Evolutionary conservation across 768 basidiomycete genomes (phyloP).

Genomic region (Lactifluus hygrophoroides): DNA sequence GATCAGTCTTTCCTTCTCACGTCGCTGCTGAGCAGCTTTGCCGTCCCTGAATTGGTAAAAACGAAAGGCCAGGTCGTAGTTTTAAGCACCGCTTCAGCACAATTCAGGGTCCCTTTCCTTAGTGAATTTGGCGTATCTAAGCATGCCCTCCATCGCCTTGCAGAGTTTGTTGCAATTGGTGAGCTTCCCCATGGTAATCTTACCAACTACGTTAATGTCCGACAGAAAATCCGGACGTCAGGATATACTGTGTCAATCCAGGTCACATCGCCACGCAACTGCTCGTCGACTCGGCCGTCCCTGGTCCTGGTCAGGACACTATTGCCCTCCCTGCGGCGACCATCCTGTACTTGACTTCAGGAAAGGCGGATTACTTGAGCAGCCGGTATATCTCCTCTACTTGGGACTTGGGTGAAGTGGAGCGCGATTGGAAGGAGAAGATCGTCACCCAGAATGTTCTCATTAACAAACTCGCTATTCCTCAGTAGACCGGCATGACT

Average conservation of each 20-base stretch:
- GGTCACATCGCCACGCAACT: background rate
- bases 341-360: too few relatives aligned
- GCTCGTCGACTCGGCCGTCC: too few relatives aligned
- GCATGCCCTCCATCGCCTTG: too few relatives aligned
- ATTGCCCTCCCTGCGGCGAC: too few relatives aligned
- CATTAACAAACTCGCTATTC: too few relatives aligned
- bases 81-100: background rate
- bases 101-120: background rate
- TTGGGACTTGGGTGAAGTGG: background rate
- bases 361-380: too few relatives aligned
- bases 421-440: background rate
- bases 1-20: too few relatives aligned
- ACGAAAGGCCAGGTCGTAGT: slow-evolving; percentile 1
- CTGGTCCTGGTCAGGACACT: background rate
- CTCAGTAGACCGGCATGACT: too few relatives aligned
- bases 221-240: background rate
- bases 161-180: slow-evolving; percentile 7
- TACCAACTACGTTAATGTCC: too few relatives aligned
- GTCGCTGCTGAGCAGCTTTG: too few relatives aligned
- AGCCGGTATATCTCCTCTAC: background rate
- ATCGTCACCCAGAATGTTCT: too few relatives aligned
- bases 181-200: too few relatives aligned
- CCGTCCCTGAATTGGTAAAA: background rate
- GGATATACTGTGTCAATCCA: background rate
- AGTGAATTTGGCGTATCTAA: slow-evolving; percentile 13